phyloP scores from a whole-genome alignment of 106 monocot species.

The Posidonia australis region DNA sequence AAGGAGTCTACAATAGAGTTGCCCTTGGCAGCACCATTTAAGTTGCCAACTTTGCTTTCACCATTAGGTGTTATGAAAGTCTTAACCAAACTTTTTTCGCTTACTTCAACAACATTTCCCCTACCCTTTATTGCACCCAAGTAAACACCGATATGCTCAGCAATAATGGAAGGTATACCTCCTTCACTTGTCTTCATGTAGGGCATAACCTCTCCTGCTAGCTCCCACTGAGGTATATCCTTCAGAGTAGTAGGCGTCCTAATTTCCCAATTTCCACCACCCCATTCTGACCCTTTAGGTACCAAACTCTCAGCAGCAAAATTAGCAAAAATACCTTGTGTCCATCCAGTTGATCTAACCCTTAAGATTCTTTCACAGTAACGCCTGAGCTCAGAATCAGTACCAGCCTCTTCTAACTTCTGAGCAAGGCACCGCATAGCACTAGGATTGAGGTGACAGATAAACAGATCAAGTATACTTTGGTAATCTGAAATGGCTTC shows the following conservation, averaged over 20 bases:
- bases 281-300: conserved; percentile 97
- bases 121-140: conserved; percentile 79
- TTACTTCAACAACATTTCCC: conserved; percentile 77
- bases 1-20: conserved; percentile 38
- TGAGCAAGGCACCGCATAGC: conserved; percentile 83
- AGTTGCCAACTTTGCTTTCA: conserved; percentile 27
- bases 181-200: conserved; percentile 93
- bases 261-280: conserved; percentile 99
- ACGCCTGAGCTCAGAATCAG: conserved; percentile 75
- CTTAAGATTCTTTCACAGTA: conserved; percentile 89
- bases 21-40: conserved; percentile 16
- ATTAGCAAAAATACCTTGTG: conserved; percentile 92
- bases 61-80: conserved; percentile 32
- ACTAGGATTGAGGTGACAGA: conserved; percentile 96
- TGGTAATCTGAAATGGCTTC: conserved; percentile 89
- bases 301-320: conserved; percentile 99
- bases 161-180: conserved; percentile 60
- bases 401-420: conserved; percentile 67
- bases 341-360: conserved; percentile 85
- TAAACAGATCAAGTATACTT: conserved; percentile 95
- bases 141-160: conserved; percentile 91
- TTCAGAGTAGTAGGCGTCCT: conserved; percentile 71
- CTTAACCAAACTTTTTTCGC: conserved; percentile 81
- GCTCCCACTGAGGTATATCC: conserved; percentile 93
- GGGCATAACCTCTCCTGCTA: conserved; percentile 89